Evolutionary conservation across 208 protist genomes (phyloP).

Genomic region (Endotrypanum monterogeii): DNA sequence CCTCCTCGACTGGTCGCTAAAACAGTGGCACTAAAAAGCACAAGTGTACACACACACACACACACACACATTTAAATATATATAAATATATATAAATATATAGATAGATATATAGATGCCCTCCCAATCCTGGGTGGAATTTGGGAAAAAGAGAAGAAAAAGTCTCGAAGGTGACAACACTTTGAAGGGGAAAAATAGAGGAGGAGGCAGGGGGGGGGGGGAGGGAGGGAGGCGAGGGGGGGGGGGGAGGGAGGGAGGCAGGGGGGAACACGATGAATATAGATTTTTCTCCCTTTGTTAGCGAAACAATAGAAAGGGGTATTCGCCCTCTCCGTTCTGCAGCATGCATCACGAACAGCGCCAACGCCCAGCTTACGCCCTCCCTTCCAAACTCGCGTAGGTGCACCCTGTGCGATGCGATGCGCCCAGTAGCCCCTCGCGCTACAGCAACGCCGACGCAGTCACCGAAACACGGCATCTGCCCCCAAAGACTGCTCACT

Average conservation of each 20-base stretch:
- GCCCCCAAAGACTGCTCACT: neutral
- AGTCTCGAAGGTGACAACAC: neutral
- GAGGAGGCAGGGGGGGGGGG: neutral
- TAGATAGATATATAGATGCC: neutral
- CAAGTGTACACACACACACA: neutral
- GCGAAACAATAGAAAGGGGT: too few species aligned
- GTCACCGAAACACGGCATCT: neutral
- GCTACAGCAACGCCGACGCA: neutral
- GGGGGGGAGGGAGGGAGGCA: too few species aligned
- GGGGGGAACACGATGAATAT: too few species aligned
- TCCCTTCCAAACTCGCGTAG: neutral
- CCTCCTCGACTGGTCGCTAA: neutral
- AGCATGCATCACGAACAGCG: too few species aligned
- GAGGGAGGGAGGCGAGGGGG: too few species aligned
- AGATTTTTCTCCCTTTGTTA: too few species aligned
- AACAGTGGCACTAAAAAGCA: neutral
- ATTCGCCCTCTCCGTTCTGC: too few species aligned
- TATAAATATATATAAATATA: neutral
- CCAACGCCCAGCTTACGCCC: too few species aligned
- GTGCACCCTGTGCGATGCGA: too few species aligned
- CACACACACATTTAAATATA: neutral
- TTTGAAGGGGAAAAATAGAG: neutral
- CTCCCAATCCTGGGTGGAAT: neutral
- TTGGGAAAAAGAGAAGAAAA: neutral
- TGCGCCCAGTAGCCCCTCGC: neutral